A percentile compares a stretch with the other conserved stretches of the same genome.
Conservation (phyloP, 805 yeast species). For the Komagataella phaffii region DNA sequence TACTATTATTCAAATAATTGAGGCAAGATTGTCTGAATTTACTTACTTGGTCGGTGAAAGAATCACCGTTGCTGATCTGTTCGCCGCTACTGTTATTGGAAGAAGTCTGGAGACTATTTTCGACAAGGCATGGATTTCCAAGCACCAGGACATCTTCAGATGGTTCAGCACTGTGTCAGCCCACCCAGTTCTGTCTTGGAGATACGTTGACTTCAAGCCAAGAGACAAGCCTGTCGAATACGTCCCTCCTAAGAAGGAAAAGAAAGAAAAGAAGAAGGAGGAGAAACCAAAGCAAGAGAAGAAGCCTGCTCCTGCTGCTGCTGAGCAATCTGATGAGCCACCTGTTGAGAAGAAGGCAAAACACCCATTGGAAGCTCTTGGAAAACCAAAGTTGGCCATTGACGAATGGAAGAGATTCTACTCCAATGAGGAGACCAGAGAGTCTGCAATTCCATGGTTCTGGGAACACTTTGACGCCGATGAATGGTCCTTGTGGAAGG, state of each 20-base stretch:
- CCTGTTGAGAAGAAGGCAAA: slow-evolving; percentile 62
- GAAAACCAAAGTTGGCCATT: slow-evolving; percentile 50
- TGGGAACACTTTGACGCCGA: slow-evolving; percentile 81
- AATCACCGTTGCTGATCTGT: slow-evolving; percentile 30
- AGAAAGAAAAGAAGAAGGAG: slow-evolving; percentile 32
- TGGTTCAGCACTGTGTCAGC: slow-evolving; percentile 31
- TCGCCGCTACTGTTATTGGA: slow-evolving; percentile 25
- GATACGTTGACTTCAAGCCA: slow-evolving; percentile 39
- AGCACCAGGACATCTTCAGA: slow-evolving; percentile 36
- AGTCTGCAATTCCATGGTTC: slow-evolving; percentile 92
- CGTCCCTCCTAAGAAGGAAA: slow-evolving; percentile 55
- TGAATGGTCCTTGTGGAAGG: slow-evolving; percentile 93
- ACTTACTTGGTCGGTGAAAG: slow-evolving; percentile 36
- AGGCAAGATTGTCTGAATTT: slow-evolving; percentile 24
- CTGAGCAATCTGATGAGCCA: slow-evolving; percentile 20
- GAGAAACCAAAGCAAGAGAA: slow-evolving; percentile 18
- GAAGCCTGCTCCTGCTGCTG: slow-evolving; percentile 10
- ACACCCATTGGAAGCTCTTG: slow-evolving; percentile 84
- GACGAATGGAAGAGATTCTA: slow-evolving; percentile 95
- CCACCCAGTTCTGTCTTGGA: slow-evolving; percentile 30
- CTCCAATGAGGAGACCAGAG: slow-evolving; percentile 96
- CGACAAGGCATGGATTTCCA: slow-evolving; percentile 37
- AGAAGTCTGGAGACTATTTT: slow-evolving; percentile 33
- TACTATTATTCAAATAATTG: slow-evolving; percentile 8
- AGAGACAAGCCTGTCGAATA: slow-evolving; percentile 50